Evolutionary conservation across 2,329 filamentous ascomycete species (phyloP).

Genomic region (Fusarium agapanthi): DNA sequence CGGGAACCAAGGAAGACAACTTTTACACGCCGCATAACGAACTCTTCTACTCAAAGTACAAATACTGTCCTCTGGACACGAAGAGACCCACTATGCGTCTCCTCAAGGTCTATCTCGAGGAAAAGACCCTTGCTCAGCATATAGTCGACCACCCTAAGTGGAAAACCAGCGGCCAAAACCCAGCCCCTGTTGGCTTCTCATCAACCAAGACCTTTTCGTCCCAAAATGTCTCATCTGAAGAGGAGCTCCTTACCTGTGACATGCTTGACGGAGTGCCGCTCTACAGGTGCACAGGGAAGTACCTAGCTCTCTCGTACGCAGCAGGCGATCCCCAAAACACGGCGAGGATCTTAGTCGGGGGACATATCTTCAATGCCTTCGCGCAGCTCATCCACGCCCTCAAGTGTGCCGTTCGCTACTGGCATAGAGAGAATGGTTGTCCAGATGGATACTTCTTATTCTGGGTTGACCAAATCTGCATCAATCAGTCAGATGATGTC

Average conservation of each 20-base stretch:
- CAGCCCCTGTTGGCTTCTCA: background rate
- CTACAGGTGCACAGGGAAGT: background rate
- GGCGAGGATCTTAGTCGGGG: background rate
- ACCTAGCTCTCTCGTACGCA: background rate
- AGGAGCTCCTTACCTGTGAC: background rate
- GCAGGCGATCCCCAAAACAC: background rate
- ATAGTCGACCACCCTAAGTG: background rate
- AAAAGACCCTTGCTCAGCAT: background rate
- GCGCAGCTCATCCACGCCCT: background rate
- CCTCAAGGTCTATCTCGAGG: background rate
- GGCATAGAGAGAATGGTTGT: background rate
- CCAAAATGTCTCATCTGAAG: fast-evolving
- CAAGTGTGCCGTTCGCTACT: background rate
- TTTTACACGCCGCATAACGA: background rate
- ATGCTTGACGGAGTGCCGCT: background rate
- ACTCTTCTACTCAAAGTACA: background rate
- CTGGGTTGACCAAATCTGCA: background rate
- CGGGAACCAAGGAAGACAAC: background rate
- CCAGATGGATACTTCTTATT: background rate
- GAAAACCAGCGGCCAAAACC: background rate
- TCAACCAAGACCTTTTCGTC: background rate
- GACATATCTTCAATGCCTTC: background rate
- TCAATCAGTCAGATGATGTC: background rate
- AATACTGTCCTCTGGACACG: background rate
- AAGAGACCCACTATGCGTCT: background rate